Evolutionary conservation across 345 rosid genomes (phyloP).

Genomic region (Linum tenue): DNA sequence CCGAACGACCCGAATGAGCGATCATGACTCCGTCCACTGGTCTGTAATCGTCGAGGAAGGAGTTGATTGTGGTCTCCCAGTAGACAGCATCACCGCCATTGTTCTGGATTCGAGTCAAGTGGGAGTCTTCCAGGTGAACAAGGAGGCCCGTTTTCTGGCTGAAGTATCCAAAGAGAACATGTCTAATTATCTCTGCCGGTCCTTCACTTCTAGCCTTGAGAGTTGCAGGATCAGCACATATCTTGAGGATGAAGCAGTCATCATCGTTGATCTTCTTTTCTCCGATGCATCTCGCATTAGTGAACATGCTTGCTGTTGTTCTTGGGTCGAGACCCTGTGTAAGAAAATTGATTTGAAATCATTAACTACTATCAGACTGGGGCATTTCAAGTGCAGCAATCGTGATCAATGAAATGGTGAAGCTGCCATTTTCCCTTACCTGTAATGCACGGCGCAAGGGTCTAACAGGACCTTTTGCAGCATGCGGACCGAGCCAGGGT

Average conservation of each 20-base stretch:
- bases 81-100: conserved; percentile 67
- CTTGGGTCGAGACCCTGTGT: conserved; percentile 75
- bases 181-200: conserved; percentile 79
- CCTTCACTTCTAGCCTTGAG: conserved; percentile 79
- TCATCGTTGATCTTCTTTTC: conserved; percentile 67
- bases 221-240: conserved; percentile 62
- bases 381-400: too few relatives aligned
- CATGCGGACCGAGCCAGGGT: conserved; percentile 86
- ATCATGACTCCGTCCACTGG: conserved; percentile 81
- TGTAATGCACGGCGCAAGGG: conserved; percentile 94
- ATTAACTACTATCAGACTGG: too few relatives aligned
- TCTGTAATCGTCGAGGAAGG: conserved; percentile 65
- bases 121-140: conserved; percentile 64
- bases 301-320: conserved; percentile 70
- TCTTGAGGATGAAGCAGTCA: conserved; percentile 78
- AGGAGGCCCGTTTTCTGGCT: conserved; percentile 86
- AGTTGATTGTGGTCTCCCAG: conserved; percentile 83
- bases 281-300: conserved; percentile 58
- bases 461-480: conserved; percentile 84
- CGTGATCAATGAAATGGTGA: too few relatives aligned
- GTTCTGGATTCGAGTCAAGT: conserved; percentile 63
- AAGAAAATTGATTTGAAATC: too few relatives aligned
- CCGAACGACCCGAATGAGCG: conserved; percentile 77
- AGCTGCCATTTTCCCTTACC: conserved; percentile 25
- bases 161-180: conserved; percentile 71